Base-by-base conservation (phyloP, 164 flowering plant species). In the Berberis thunbergii region DNA sequence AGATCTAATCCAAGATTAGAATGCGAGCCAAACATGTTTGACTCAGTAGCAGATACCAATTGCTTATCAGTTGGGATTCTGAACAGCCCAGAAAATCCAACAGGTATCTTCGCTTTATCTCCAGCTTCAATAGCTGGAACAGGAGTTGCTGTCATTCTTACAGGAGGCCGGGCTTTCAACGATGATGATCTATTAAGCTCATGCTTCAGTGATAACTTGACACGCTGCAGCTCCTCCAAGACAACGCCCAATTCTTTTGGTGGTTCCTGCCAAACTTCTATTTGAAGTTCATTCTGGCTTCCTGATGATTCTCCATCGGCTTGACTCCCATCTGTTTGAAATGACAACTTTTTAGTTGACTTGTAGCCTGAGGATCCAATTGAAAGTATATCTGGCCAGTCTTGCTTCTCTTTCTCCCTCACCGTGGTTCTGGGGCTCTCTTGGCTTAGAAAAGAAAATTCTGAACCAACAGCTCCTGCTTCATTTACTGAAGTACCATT, bases 191-290 rank as follows among this genome's bases (percentile, higher is more conserved):
- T 60, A 54, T 59, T 64, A 42, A 87, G 73, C 60, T 82, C 76
- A 45, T 80, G 75, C 46, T 75, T 77, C 13, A 93, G 75, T 4
- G 92, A 77, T 43, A 77, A 54, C 69, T 72, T 88, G 10, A 96
- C 98, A 49, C 65, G 66, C 68, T 82, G 79, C 46, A 93, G 96
- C 53, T 84, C 85, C n/a, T 80, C 87, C 56, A 93, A 77, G 45
- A 89, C 83, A 57, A 64, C 59, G 39, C 64, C 75, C 49, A 78
- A 59, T 13, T 42, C 61, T 7, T 61, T 45, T 9, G 80, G 12
- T 49, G 73, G 63, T 68, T 72, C 67, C 40, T 65, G 80, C 12
- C 77, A 73, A 46, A 74, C 71, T 57, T 74, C 39, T 43, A 75
- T 75, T 70, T 72, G 70, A 4, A 12, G 73, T 12, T 67, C 63